Percentiles rank a stretch among this genome's conserved stretches.
Evolutionary conservation across 495 filamentous ascomycete genomes (phyloP).

Genomic region (Penicillium salamii): DNA sequence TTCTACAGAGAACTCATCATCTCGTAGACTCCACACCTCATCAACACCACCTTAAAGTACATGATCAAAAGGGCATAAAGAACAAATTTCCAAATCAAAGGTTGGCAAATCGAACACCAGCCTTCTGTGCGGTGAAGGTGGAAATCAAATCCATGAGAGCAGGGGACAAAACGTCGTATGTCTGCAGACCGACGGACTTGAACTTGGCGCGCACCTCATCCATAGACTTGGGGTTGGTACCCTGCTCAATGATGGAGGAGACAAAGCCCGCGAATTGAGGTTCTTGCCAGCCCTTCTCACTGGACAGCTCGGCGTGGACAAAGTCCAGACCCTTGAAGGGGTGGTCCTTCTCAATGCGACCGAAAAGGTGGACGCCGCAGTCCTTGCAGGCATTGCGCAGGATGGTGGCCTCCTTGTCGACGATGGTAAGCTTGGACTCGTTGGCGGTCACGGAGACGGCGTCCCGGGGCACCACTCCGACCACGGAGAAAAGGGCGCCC

Average conservation of each 20-base stretch:
- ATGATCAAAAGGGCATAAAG: background rate
- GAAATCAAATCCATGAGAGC: conserved; percentile 57
- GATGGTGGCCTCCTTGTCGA: conserved; percentile 52
- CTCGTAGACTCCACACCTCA: background rate
- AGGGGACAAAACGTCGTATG: conserved; percentile 56
- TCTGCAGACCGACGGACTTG: conserved; percentile 45
- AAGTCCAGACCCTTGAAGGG: conserved; percentile 62
- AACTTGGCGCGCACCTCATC: conserved; percentile 48
- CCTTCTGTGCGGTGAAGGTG: conserved; percentile 49
- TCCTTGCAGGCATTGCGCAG: conserved; percentile 55
- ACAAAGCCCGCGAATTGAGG: conserved; percentile 62
- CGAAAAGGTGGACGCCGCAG: conserved; percentile 56
- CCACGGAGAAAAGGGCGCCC: conserved; percentile 56
- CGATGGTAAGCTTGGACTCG: conserved; percentile 48
- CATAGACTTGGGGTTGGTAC: conserved; percentile 51
- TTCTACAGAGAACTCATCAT: background rate
- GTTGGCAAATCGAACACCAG: conserved; percentile 25
- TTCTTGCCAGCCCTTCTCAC: conserved; percentile 58
- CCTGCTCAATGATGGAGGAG: conserved; percentile 59
- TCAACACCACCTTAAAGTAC: background rate
- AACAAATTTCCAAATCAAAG: conserved; percentile 6
- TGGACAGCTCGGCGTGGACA: conserved; percentile 57
- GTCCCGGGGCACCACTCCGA: conserved; percentile 51
- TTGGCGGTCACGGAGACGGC: conserved; percentile 48
- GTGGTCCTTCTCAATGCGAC: conserved; percentile 58